These are phyloP conservation scores for Neoboletus brunneissimus DNA, from an alignment of 768 basidiomycete genomes.

Conservation along the genomic window DNA sequence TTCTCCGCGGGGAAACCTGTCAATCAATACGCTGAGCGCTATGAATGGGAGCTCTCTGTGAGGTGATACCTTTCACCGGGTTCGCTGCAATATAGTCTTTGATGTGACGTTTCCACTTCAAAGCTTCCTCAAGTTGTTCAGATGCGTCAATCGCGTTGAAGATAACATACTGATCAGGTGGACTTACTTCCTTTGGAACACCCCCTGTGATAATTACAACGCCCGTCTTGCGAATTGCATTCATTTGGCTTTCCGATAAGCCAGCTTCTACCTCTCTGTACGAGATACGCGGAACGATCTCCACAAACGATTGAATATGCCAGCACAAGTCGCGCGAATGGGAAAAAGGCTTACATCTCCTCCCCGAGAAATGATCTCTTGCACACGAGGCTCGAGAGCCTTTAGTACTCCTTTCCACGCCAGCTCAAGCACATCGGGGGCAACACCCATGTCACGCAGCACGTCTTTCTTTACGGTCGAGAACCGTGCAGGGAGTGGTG, in stretches of 20 bases:
- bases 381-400: conserved; percentile 45
- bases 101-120: conserved; percentile 55
- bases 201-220: conserved; percentile 57
- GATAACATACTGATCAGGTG: conserved; percentile 5
- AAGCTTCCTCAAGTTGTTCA: conserved; percentile 45
- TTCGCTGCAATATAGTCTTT: conserved; percentile 54
- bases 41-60: not conserved
- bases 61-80: conserved; percentile 45
- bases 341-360: conserved; percentile 38
- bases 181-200: conserved; percentile 48
- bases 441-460: conserved; percentile 36
- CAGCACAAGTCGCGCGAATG: not conserved
- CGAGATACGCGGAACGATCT: conserved; percentile 53
- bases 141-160: not conserved
- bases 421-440: conserved; percentile 33
- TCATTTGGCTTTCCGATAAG: conserved; percentile 43
- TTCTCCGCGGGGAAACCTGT: conserved; percentile 65
- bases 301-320: not conserved
- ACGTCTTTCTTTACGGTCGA: conserved; percentile 55
- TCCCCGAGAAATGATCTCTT: conserved; percentile 48
- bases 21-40: not conserved
- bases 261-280: conserved; percentile 47
- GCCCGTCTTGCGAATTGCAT: conserved; percentile 49
- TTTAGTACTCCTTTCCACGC: conserved; percentile 56
- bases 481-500: conserved; percentile 55